A percentile compares a stretch with the other conserved stretches of the same genome.
These are phyloP conservation scores for Ophiostoma sp. DNA, from an alignment of 2,329 filamentous ascomycete genomes.

Conservation along the genomic window DNA sequence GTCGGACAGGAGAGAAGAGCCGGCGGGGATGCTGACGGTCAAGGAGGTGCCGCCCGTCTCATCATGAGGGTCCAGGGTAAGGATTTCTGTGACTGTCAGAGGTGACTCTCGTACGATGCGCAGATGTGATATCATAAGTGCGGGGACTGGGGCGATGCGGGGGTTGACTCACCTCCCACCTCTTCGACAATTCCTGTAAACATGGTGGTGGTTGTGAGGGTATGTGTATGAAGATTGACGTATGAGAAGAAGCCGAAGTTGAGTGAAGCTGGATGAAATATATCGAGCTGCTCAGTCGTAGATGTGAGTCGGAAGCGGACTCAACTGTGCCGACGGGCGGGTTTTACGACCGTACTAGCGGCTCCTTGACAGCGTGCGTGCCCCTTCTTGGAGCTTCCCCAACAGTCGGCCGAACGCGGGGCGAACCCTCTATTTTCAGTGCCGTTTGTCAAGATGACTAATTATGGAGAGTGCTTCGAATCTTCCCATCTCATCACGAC, in stretches of 20 bases:
- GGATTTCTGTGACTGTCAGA: slow-evolving; percentile 62
- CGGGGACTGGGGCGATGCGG: not conserved
- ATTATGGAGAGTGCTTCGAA: not conserved
- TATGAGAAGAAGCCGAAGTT: not conserved
- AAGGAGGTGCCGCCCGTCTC: slow-evolving; percentile 85
- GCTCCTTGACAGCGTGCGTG: not conserved
- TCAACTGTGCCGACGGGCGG: not conserved
- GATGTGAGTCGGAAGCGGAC: not conserved
- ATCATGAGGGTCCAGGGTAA: slow-evolving; percentile 77
- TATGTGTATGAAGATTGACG: not conserved
- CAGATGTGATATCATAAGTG: not conserved
- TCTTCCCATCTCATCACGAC: not conserved
- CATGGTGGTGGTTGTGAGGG: slow-evolving; percentile 54
- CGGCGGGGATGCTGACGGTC: slow-evolving; percentile 71
- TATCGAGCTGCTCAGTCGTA: not conserved
- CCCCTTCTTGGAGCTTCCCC: too few species aligned
- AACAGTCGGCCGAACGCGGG: not conserved
- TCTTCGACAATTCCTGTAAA: slow-evolving; percentile 95
- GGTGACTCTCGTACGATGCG: not conserved
- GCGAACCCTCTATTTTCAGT: not conserved
- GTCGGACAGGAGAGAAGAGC: slow-evolving; percentile 76
- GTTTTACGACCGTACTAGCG: not conserved
- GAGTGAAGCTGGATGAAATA: not conserved
- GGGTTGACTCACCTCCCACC: slow-evolving; percentile 72
- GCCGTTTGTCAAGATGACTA: slow-evolving; percentile 9